Base-by-base conservation (phyloP, 2,329 filamentous ascomycete species). In the Metarhizium brunneum region DNA sequence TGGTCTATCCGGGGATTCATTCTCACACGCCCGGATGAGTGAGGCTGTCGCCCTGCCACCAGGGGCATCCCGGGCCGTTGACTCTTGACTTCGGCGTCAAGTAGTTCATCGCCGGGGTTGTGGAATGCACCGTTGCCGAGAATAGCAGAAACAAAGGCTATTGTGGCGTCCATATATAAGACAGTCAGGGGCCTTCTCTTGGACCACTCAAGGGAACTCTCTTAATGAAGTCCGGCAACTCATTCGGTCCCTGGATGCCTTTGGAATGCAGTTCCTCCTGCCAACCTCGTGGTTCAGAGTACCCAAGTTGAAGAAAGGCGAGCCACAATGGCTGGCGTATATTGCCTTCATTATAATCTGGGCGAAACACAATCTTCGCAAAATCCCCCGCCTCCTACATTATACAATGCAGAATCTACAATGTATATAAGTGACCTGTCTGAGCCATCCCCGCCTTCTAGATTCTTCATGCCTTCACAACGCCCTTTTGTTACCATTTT, bases 401-500 rank as follows among this genome's bases (percentile, higher is more conserved):
- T 50, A 38, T 38, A 35, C 35, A 47, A 50, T 36, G 32, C 42
- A 47, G 32, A 16, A 52, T 36, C 20, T 6, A 40, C 16, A 50
- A 35, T 29, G 54, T 58, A 58, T 58, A 57, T 54, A 57, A 54
- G n/a, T 20, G 18, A 3, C 45, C 29, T 58, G 42, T 54, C 51
- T 56, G 25, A 50, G 48, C 40, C 45, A 48, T 40, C 20, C 14
- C 18, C 18, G 49, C 49, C 50, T 45, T 38, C 50, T 40, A 16
- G 32, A 38, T 57, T 59, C 50, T 43, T 47, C 42, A 56, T 42
- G n/a, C 30, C 43, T 35, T 52, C 11, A 5, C 10, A 6, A 45
- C 8, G 14, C 11, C 14, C 18, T 20, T 45, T 25, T 45, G 2
- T 20, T 45, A 20, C 18, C n/a, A 20, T 20, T 45, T 45, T 5